Evolutionary conservation across 2,329 filamentous ascomycete genomes (phyloP).

Genomic region (Raffaelea arxii): DNA sequence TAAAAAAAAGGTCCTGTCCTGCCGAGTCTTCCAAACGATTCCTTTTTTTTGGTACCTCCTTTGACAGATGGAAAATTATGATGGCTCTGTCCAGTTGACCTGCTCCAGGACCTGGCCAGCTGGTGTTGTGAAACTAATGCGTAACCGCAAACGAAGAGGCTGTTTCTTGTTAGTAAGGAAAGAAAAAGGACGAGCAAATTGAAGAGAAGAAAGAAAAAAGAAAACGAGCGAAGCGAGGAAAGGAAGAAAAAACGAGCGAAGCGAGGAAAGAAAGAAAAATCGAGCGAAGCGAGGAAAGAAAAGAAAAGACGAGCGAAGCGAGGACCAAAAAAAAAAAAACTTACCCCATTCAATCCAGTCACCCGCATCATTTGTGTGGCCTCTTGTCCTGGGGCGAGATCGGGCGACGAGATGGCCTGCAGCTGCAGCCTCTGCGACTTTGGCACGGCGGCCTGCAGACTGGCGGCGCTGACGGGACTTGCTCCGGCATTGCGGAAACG

Average conservation of each 20-base stretch:
- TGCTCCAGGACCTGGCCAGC: conserved; percentile 73
- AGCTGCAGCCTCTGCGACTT: conserved; percentile 93
- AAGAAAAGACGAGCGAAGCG: background rate
- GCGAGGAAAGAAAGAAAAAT: conserved; percentile 3
- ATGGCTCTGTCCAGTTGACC: conserved; percentile 90
- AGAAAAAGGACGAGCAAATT: conserved; percentile 1
- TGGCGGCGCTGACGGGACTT: conserved; percentile 60
- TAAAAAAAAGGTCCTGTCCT: background rate
- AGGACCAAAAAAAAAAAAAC: conserved; percentile 28
- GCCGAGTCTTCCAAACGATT: too few species aligned
- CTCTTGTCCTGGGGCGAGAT: conserved; percentile 67
- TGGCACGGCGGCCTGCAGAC: conserved; percentile 87
- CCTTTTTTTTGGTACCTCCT: background rate
- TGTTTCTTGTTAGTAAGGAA: conserved; percentile 26
- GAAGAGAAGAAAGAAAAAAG: background rate
- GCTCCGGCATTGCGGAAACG: conserved; percentile 73
- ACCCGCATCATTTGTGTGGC: conserved; percentile 89
- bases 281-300: background rate
- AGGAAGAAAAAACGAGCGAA: background rate
- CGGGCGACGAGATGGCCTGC: conserved; percentile 75
- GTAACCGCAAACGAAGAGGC: conserved; percentile 77
- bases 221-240: background rate
- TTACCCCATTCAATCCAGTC: conserved; percentile 76
- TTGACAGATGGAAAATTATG: conserved; percentile 11
- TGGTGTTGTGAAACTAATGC: conserved; percentile 66